Conservation (phyloP, 768 basidiomycete genomes). For the Tulasnella sp. region DNA sequence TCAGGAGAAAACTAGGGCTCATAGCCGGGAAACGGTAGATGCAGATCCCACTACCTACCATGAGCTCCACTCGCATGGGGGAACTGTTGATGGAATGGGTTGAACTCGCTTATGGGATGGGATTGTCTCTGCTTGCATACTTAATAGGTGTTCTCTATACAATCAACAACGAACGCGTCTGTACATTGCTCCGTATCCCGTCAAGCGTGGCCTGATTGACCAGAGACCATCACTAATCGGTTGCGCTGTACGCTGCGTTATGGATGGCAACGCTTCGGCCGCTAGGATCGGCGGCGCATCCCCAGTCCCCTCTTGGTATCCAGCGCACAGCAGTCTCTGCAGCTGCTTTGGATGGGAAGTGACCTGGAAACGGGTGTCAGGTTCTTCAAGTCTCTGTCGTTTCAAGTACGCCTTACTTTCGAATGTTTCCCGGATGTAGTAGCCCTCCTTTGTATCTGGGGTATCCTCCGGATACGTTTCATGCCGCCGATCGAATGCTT, state of each 20-base stretch:
- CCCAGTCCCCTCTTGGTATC: conserved; percentile 96
- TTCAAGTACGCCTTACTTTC: conserved; percentile 41
- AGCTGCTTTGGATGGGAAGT: conserved; percentile 78
- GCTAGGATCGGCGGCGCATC: conserved; percentile 86
- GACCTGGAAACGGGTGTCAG: conserved; percentile 31
- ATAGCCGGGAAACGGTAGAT: too few relatives aligned
- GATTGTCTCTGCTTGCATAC: too few relatives aligned
- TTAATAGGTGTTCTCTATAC: too few relatives aligned
- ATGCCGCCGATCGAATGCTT: conserved; percentile 55
- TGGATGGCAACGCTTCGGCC: conserved; percentile 94
- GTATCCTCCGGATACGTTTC: conserved; percentile 69
- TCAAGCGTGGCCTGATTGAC: too few relatives aligned
- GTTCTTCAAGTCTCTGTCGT: not conserved
- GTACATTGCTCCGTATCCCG: too few relatives aligned
- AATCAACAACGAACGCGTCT: too few relatives aligned
- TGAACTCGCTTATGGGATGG: too few relatives aligned
- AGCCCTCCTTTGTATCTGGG: conserved; percentile 96
- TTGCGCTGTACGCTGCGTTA: conserved; percentile 65
- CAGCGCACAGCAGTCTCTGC: conserved; percentile 88
- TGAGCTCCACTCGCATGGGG: too few relatives aligned
- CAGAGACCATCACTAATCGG: too few relatives aligned
- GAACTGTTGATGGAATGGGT: too few relatives aligned
- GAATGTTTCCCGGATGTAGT: conserved; percentile 84
- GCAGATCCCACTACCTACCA: too few relatives aligned
- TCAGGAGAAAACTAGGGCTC: too few relatives aligned